Conservation (phyloP, 345 rosid species). For the Salix caprea region DNA sequence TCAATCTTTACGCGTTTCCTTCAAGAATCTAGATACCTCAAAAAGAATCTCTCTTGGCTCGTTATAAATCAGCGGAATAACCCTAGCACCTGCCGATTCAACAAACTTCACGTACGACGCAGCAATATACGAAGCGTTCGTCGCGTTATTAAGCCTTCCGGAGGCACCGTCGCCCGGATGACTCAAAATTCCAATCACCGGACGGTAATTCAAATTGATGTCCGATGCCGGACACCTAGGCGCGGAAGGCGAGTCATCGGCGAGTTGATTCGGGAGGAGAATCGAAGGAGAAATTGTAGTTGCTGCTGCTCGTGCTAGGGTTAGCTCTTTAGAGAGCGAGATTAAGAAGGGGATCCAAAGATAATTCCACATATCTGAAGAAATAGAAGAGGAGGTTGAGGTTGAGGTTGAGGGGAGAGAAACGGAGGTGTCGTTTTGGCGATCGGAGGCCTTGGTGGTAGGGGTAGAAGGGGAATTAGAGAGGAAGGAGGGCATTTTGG, state of each 20-base stretch:
- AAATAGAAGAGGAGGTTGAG: conserved; percentile 19
- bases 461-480: conserved; percentile 29
- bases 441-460: conserved; percentile 7
- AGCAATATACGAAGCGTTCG: conserved; percentile 56
- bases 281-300: conserved; percentile 9
- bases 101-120: conserved; percentile 89
- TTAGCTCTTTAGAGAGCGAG: conserved; percentile 42
- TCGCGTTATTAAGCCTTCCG: conserved; percentile 59
- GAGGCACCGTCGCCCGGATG: conserved; percentile 95
- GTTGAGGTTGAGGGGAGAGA: conserved; percentile 26
- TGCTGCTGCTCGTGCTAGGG: conserved; percentile 24
- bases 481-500: conserved; percentile 37
- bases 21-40: conserved; percentile 38
- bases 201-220: conserved; percentile 55
- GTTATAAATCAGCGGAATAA: conserved; percentile 75
- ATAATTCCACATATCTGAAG: conserved; percentile 42
- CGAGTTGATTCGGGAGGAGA: conserved; percentile 44
- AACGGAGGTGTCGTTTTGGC: conserved; percentile 28
- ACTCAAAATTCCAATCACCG: conserved; percentile 75
- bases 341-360: conserved; percentile 45
- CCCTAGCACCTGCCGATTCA: conserved; percentile 89
- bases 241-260: conserved; percentile 12
- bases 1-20: not conserved
- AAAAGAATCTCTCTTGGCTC: conserved; percentile 60
- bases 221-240: conserved; percentile 46